A percentile compares a stretch with the other conserved stretches of the same genome.
These are phyloP conservation scores for Carallia pectinifolia DNA, from an alignment of 345 rosid species.

Conservation along the genomic window DNA sequence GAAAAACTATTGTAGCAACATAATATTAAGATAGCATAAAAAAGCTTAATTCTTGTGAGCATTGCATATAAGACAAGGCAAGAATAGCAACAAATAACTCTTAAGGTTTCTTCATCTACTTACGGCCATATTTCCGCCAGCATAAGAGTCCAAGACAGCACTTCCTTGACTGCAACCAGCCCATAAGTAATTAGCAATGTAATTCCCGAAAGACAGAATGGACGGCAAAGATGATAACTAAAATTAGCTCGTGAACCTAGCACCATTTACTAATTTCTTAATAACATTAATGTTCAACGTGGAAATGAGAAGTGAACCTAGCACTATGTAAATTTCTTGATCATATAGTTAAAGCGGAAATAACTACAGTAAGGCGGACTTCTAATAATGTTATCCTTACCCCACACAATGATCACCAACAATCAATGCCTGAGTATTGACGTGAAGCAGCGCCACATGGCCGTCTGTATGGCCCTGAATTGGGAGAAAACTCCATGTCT, in stretches of 20 bases:
- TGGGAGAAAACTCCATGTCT: constrained; percentile 10
- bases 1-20: not conserved
- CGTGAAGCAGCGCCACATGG: constrained; percentile 71
- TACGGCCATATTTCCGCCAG: constrained; percentile 84
- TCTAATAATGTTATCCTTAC: constrained; percentile 39
- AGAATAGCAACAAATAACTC: not conserved
- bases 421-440: constrained; percentile 60
- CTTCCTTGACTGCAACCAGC: constrained; percentile 75
- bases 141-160: constrained; percentile 55
- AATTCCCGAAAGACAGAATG: not conserved
- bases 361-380: not conserved
- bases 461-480: constrained; percentile 96
- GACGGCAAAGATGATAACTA: not conserved
- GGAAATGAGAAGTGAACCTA: too few relatives aligned
- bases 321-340: too few relatives aligned
- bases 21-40: not conserved
- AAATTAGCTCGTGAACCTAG: not conserved
- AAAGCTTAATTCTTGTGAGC: not conserved
- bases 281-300: not conserved
- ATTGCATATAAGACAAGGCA: not conserved
- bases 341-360: constrained; percentile 1
- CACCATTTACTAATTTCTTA: not conserved
- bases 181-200: constrained; percentile 16
- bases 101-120: constrained; percentile 24
- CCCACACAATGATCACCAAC: constrained; percentile 95